Base-by-base conservation (phyloP, 768 basidiomycete species). In the Lanmaoa rubissima region DNA sequence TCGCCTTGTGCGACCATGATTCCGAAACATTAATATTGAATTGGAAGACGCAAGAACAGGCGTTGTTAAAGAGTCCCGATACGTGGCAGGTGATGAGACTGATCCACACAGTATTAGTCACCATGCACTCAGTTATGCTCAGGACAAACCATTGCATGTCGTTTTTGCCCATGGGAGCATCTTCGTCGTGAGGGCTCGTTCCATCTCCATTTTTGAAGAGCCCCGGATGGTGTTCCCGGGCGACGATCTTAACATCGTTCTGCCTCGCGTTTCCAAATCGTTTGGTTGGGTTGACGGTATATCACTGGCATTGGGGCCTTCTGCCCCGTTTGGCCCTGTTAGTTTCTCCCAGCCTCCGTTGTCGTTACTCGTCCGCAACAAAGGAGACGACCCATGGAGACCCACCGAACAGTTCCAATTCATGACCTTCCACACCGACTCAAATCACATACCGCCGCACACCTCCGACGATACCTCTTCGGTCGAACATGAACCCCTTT, bases 201-300 rank as follows among this genome's bases (percentile, higher is more conserved):
- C 83, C 1, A 69, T 87, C 5, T 76, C 81, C 54, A 73, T 86
- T 9, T 88, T 87, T 55, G 73, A 76, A 2, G 69, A 74, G 14
- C 84, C 85, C 0, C 60, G 54, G 3, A 74, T 86, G 31, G 58
- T 56, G 9, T 38, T 61, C 26, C 61, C 60, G 10, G 59, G 54
- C 0, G 43, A 61, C 9, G 28, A 59, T 31, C 64, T 66, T 12
- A 49, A 61, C 34, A 53, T 50, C 4, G 51, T 55, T 4, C 54
- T 72, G 0, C 76, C 80, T 52, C 51, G 63, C 1, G 73, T 79
- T 0, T 65, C 77, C 39, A 78, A 77, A 1, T 81, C 82, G 3
- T 87, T 86, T 61, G 86, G 86, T 16, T 88, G 86, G 86, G 79
- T 86, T 14, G 87, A 88, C 51, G 81, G 82, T 9, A 75, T 84